Evolutionary conservation across 2,329 filamentous ascomycete genomes (phyloP).

Genomic region (Tolypocladium pustulatum): DNA sequence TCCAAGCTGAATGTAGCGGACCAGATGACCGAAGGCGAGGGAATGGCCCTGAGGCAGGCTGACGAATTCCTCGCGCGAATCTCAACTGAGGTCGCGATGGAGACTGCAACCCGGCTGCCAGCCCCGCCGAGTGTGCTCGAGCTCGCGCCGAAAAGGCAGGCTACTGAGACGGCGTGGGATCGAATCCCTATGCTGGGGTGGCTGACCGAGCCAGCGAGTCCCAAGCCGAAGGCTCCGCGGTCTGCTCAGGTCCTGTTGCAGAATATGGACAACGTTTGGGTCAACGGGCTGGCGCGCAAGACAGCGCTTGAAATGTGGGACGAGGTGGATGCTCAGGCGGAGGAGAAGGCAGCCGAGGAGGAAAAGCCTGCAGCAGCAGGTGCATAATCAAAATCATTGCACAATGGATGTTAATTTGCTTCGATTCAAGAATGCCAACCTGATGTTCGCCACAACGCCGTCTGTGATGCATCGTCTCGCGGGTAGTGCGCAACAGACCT

Average conservation of each 20-base stretch:
- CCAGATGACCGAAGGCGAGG: not conserved
- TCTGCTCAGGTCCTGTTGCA: conserved; percentile 7
- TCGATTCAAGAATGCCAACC: not conserved
- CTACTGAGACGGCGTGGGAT: not conserved
- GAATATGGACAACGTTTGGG: conserved; percentile 8
- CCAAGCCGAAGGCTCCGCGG: not conserved
- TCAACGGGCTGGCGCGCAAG: conserved; percentile 8
- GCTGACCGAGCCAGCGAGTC: not conserved
- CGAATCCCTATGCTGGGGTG: not conserved
- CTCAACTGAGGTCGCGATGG: not conserved
- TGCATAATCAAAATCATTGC: not conserved
- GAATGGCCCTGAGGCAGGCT: not conserved
- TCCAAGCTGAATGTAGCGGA: not conserved
- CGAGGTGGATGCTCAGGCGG: not conserved
- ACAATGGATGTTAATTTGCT: not conserved
- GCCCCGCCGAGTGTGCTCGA: no score
- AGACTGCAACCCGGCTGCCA: not conserved
- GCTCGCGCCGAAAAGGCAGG: not conserved
- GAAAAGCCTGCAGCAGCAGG: not conserved
- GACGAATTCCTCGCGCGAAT: conserved; percentile 1
- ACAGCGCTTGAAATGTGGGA: conserved; percentile 18
- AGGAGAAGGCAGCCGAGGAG: not conserved
- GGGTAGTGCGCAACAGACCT: not conserved
- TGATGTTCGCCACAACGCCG: not conserved
- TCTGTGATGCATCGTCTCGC: not conserved